phyloP scores from a whole-genome alignment of 129 eudicot species.

The Flaveria linearis region DNA sequence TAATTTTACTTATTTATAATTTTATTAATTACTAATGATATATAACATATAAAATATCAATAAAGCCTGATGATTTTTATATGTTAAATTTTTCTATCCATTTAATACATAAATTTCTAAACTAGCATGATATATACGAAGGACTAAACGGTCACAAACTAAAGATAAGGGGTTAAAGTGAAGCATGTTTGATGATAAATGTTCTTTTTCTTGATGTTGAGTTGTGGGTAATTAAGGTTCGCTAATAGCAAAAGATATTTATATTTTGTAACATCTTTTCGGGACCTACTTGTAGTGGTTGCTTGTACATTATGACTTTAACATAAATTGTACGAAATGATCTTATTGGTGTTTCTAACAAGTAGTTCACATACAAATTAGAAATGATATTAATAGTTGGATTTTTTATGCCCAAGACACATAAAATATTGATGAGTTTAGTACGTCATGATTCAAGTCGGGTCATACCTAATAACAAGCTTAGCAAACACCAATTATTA shows the following conservation, averaged over 20 bases:
- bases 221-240: constrained; percentile 1
- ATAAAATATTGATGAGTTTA: too few species aligned
- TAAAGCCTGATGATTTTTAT: too few species aligned
- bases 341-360: neutral
- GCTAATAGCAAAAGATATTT: constrained; percentile 26
- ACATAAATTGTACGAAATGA: neutral
- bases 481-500: too few species aligned
- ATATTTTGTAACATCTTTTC: constrained; percentile 7
- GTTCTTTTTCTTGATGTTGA: constrained; percentile 17
- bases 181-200: constrained; percentile 13
- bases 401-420: too few species aligned
- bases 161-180: constrained; percentile 5
- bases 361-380: neutral
- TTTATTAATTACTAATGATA: too few species aligned
- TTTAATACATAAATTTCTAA: too few species aligned
- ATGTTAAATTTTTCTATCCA: too few species aligned
- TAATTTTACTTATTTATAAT: too few species aligned
- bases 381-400: neutral
- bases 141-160: neutral
- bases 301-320: constrained; percentile 17
- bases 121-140: neutral
- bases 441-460: too few species aligned
- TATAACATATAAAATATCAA: too few species aligned
- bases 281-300: constrained; percentile 20
- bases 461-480: too few species aligned